Evolutionary conservation across 495 filamentous ascomycete genomes (phyloP).

Genomic region (Diplogelasinospora grovesii): DNA sequence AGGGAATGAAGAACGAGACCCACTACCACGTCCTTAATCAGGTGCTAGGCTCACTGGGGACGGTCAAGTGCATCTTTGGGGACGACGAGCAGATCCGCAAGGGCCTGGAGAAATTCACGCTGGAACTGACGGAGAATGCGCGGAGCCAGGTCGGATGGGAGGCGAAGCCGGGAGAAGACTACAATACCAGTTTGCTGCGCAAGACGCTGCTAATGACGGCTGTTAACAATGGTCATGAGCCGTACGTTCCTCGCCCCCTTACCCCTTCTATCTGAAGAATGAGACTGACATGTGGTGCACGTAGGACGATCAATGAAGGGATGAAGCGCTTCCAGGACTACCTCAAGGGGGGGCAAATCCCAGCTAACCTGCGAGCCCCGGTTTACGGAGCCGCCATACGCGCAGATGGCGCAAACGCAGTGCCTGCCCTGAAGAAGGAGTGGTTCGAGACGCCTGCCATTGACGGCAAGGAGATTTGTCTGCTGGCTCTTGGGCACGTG

Average conservation of each 20-base stretch:
- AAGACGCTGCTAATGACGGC: conserved; percentile 71
- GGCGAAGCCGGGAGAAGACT: conserved; percentile 67
- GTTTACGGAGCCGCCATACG: conserved; percentile 76
- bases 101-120: conserved; percentile 66
- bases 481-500: conserved; percentile 69
- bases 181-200: conserved; percentile 71
- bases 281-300: conserved; percentile 1
- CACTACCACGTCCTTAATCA: conserved; percentile 88
- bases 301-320: conserved; percentile 61
- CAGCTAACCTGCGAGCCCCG: conserved; percentile 70
- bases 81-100: conserved; percentile 47
- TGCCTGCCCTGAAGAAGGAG: conserved; percentile 66
- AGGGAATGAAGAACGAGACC: conserved; percentile 72
- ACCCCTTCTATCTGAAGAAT: background rate
- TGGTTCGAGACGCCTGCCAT: conserved; percentile 74
- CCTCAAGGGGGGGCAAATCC: conserved; percentile 58
- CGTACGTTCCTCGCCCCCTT: conserved; percentile 42
- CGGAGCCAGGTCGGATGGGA: conserved; percentile 83
- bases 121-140: conserved; percentile 62
- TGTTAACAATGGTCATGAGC: conserved; percentile 63
- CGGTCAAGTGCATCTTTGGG: conserved; percentile 44
- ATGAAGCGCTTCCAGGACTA: conserved; percentile 63
- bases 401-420: conserved; percentile 58
- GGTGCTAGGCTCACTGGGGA: conserved; percentile 59
- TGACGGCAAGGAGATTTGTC: conserved; percentile 81